Conservation (phyloP, 225 moss, liverwort and hornwort genomes). For the Neckera pumila region DNA sequence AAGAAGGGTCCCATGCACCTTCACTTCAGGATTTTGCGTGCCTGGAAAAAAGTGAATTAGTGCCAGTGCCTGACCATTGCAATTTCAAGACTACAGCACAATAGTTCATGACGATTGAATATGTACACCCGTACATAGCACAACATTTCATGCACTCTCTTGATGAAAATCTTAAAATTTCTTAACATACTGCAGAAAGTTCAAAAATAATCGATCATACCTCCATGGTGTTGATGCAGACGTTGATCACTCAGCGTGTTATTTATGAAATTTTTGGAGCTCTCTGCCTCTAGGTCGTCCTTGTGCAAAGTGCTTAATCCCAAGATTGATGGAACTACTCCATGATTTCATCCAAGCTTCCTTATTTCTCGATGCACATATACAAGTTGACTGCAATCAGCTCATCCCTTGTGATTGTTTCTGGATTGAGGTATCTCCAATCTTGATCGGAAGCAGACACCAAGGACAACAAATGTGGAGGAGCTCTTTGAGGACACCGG, state of each 20-base stretch:
- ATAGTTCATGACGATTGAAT: background rate
- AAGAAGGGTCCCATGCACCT: background rate
- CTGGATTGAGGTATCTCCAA: background rate
- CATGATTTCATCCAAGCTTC: background rate
- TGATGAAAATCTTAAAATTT: background rate
- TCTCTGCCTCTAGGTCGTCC: background rate
- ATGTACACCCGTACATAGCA: background rate
- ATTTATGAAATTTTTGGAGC: background rate
- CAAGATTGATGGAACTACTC: background rate
- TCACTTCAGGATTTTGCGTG: background rate
- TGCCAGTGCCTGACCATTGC: background rate
- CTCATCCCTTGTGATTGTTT: background rate
- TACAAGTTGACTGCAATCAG: background rate
- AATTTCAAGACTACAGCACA: background rate
- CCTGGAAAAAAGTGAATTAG: background rate
- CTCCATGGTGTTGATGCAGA: background rate
- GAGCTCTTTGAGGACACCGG: background rate
- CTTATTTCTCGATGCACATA: background rate
- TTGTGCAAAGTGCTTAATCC: background rate
- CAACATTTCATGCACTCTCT: background rate
- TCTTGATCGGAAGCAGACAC: background rate
- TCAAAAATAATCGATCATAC: background rate
- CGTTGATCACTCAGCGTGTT: background rate
- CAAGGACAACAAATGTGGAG: background rate
- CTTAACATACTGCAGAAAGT: background rate